Evolutionary conservation across 345 rosid genomes (phyloP).

Genomic region (Aquilaria yunnanensis): DNA sequence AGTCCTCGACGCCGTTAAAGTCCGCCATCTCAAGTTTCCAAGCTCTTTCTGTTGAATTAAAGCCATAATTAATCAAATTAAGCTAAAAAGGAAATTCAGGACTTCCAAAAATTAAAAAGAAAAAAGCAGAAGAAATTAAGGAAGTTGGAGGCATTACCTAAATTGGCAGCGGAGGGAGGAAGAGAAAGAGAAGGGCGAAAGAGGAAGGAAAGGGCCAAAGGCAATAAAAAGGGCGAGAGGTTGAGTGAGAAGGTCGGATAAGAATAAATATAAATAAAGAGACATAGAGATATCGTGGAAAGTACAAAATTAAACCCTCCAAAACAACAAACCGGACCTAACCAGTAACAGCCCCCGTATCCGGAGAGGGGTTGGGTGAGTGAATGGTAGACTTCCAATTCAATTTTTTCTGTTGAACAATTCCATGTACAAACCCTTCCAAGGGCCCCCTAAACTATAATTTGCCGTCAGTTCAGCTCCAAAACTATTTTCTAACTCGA

Average conservation of each 20-base stretch:
- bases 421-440: too few species aligned
- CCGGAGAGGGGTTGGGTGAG: background rate
- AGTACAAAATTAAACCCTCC: background rate
- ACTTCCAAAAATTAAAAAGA: too few species aligned
- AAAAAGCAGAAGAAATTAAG: background rate
- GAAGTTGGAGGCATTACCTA: constrained; percentile 24
- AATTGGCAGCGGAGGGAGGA: constrained; percentile 26
- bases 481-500: too few species aligned
- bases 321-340: background rate
- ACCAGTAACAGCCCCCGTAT: background rate
- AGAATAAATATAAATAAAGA: constrained; percentile 18
- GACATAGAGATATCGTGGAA: background rate
- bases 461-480: too few species aligned
- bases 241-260: constrained; percentile 32
- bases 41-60: constrained; percentile 4
- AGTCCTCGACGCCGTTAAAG: constrained; percentile 36
- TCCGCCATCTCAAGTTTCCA: constrained; percentile 35
- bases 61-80: background rate
- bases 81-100: too few species aligned
- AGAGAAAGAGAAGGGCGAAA: constrained; percentile 10
- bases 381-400: background rate
- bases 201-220: background rate
- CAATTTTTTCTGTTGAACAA: too few species aligned
- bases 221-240: background rate
- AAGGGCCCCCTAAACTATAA: too few species aligned